phyloP scores from a whole-genome alignment of 371 early-diverging fungal species.

The Mucor ambiguus region DNA sequence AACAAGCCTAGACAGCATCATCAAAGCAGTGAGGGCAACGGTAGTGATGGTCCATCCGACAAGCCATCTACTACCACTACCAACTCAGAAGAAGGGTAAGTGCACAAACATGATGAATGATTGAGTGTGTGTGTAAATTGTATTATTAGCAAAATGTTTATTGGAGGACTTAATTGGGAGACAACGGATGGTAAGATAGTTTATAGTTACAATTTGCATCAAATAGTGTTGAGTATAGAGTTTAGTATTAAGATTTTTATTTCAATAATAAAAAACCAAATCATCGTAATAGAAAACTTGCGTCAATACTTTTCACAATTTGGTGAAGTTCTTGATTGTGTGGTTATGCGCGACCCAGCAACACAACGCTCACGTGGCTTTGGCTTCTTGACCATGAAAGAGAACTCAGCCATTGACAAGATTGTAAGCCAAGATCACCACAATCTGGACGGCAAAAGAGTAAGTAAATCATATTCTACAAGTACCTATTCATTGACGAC shows the following conservation, averaged over 20 bases:
- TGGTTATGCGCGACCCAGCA: conserved; percentile 83
- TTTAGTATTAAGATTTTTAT: conserved; percentile 7
- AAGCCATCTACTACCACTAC: conserved; percentile 29
- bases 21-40: neutral
- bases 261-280: conserved; percentile 13
- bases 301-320: conserved; percentile 76
- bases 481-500: neutral
- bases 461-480: conserved; percentile 35
- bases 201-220: neutral
- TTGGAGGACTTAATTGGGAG: conserved; percentile 93
- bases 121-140: neutral
- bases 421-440: conserved; percentile 77
- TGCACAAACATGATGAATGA: conserved; percentile 16
- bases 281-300: conserved; percentile 59
- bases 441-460: conserved; percentile 80
- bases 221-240: neutral
- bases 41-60: conserved; percentile 9
- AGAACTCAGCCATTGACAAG: conserved; percentile 65
- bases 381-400: conserved; percentile 87
- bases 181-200: conserved; percentile 80
- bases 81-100: conserved; percentile 63
- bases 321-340: conserved; percentile 64
- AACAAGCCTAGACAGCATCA: conserved; percentile 16
- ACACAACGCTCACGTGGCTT: conserved; percentile 87
- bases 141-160: conserved; percentile 81